Base-by-base conservation (phyloP, 148 eudicot genomes). In the Beta vulgaris region DNA sequence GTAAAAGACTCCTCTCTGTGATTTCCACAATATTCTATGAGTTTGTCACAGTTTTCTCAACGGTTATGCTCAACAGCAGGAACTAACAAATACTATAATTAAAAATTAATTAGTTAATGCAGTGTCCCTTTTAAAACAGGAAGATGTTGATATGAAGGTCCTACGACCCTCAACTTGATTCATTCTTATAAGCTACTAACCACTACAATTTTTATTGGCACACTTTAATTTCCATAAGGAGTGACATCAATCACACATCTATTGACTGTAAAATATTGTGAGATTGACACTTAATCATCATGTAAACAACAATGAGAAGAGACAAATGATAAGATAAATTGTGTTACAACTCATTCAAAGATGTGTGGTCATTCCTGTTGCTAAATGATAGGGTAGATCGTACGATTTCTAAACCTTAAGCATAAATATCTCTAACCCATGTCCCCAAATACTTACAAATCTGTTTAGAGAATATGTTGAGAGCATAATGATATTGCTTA, bases 21-120 rank as follows among this genome's bases (percentile, higher is more conserved):
- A n/a, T n/a, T n/a, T n/a, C n/a, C n/a, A n/a, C n/a, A n/a, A 61
- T 73, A 44, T 44, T 44, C 26, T 58, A 67, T 25, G 48, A 58
- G 53, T 69, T 26, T 46, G 43, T 37, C 66, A 74, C 49, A 39
- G 37, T 64, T 75, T 80, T 80, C 83, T 35, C 76, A 80, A 71
- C 79, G 76, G 83, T 80, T 76, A 70, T 80, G 83, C 53, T 53
- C 73, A 71, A 75, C 71, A 51, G 43, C 43, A 42, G 29, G 61
- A 43, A 54, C 36, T 48, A 34, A 51, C 15, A 15, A 74, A 43
- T 77, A 39, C 0, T 36, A 48, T 53, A 42, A 40, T n/a, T n/a
- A 37, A 23, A 19, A 26, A 13, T 63, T 40, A 26, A 35, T 73
- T 46, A 72, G 63, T 78, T 53, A 72, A 18, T 72, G 72, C 25